A percentile compares a stretch with the other conserved stretches of the same genome.
Conservation (phyloP, 768 basidiomycete genomes). For the Podaxis carcinomalis region DNA sequence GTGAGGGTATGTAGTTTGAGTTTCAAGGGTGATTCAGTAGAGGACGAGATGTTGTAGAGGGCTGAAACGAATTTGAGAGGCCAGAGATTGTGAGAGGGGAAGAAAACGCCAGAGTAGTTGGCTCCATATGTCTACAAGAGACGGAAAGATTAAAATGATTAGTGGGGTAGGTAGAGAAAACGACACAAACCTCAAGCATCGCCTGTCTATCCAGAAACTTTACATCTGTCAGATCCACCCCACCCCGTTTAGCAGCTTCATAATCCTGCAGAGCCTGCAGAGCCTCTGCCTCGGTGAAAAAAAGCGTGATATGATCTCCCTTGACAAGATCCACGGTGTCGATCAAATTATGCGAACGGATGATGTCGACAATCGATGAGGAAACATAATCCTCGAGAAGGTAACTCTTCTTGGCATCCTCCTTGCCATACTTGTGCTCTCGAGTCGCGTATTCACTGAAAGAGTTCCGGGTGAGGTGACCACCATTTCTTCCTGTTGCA, state of each 20-base stretch:
- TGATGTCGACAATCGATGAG: conserved; percentile 41
- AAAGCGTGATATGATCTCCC: conserved; percentile 47
- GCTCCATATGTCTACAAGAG: conserved; percentile 37
- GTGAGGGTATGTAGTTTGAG: conserved; percentile 71
- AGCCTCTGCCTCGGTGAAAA: conserved; percentile 44
- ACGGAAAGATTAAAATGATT: not conserved
- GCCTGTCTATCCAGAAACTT: conserved; percentile 44
- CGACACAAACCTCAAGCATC: conserved; percentile 38
- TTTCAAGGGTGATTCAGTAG: conserved; percentile 24
- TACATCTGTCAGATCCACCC: conserved; percentile 25
- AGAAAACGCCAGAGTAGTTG: conserved; percentile 46
- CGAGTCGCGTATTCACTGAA: conserved; percentile 43
- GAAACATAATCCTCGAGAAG: conserved; percentile 57
- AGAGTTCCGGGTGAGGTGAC: conserved; percentile 57
- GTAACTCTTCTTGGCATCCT: conserved; percentile 52
- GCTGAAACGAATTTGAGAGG: conserved; percentile 77
- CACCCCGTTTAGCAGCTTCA: conserved; percentile 37
- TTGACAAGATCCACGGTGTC: conserved; percentile 58
- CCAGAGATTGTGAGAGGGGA: conserved; percentile 66
- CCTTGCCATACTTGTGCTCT: conserved; percentile 35
- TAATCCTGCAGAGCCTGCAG: conserved; percentile 37
- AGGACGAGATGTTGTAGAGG: conserved; percentile 33
- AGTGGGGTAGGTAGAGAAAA: not conserved
- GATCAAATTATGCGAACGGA: conserved; percentile 38
- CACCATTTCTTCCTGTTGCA: conserved; percentile 80